Evolutionary conservation across 2,329 filamentous ascomycete species (phyloP).

Genomic region (Pseudovirgaria hyperparasitica): DNA sequence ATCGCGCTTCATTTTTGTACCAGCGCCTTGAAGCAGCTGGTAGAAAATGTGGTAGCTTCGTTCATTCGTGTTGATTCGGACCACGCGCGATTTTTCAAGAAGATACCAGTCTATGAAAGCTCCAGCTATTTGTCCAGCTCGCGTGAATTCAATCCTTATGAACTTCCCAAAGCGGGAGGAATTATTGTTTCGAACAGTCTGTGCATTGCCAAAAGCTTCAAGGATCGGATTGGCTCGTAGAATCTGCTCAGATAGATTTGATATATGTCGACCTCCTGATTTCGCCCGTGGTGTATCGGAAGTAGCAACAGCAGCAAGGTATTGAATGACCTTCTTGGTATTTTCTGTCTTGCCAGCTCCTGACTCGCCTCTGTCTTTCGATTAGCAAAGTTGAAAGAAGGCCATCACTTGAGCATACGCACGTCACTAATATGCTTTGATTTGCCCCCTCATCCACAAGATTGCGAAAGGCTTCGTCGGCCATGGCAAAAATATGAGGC

Average conservation of each 20-base stretch:
- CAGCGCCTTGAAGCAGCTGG: slow-evolving; percentile 78
- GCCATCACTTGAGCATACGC: slow-evolving; percentile 17
- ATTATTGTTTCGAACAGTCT: slow-evolving; percentile 96
- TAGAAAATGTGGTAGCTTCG: slow-evolving; percentile 98
- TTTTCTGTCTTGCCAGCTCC: slow-evolving; percentile 98
- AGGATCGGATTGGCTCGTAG: slow-evolving; percentile 91
- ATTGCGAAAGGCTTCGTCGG: slow-evolving; percentile 91
- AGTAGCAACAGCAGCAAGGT: slow-evolving; percentile 85
- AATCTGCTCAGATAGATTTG: slow-evolving; percentile 91
- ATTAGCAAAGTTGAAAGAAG: slow-evolving; percentile 13
- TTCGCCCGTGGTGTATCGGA: slow-evolving; percentile 55
- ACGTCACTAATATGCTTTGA: slow-evolving; percentile 92
- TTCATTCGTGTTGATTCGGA: slow-evolving; percentile 74
- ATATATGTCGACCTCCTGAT: slow-evolving; percentile 53
- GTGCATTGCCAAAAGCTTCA: slow-evolving; percentile 95
- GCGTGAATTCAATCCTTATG: slow-evolving; percentile 89
- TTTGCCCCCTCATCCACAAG: slow-evolving; percentile 90
- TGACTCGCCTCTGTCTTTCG: slow-evolving; percentile 58
- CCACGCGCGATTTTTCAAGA: slow-evolving; percentile 93
- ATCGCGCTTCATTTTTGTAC: slow-evolving; percentile 56
- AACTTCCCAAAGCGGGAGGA: slow-evolving; percentile 98
- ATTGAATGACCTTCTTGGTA: slow-evolving; percentile 98
- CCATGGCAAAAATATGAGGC: slow-evolving; percentile 95
- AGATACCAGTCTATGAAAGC: slow-evolving; percentile 99
- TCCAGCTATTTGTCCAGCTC: slow-evolving; percentile 78